Conservation (phyloP, 768 basidiomycete genomes). For the Xerocomellus dryophilus region DNA sequence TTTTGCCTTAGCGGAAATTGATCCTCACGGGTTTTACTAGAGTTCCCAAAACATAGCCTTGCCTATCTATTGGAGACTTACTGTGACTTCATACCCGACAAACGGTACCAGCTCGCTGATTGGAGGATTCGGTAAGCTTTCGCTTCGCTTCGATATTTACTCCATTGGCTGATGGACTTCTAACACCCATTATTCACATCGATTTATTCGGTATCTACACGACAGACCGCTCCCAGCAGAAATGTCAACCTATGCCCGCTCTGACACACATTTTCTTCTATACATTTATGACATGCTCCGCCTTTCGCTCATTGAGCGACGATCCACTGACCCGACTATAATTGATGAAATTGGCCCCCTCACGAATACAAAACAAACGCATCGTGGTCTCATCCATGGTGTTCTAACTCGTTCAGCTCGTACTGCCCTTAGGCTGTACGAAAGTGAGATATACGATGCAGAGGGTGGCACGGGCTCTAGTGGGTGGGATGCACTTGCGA, state of each 20-base stretch:
- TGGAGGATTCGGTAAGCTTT: slow-evolving; percentile 82
- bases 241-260: slow-evolving; percentile 90
- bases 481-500: slow-evolving; percentile 77
- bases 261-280: slow-evolving; percentile 94
- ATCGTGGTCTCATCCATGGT: slow-evolving; percentile 49
- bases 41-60: slow-evolving; percentile 80
- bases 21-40: slow-evolving; percentile 35
- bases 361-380: background rate
- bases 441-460: slow-evolving; percentile 66
- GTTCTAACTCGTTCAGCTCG: slow-evolving; percentile 72
- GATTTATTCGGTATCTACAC: background rate
- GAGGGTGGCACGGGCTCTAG: slow-evolving; percentile 59
- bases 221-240: slow-evolving; percentile 74
- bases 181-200: background rate
- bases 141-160: background rate
- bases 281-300: slow-evolving; percentile 91
- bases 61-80: slow-evolving; percentile 83
- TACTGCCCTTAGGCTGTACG: slow-evolving; percentile 71
- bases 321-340: slow-evolving; percentile 31
- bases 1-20: background rate
- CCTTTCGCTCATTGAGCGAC: slow-evolving; percentile 78
- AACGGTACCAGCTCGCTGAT: slow-evolving; percentile 94
- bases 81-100: slow-evolving; percentile 88
- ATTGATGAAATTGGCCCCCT: slow-evolving; percentile 14
- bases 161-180: background rate